phyloP scores from a whole-genome alignment of 345 rosid genomes.

The Pugionium cornutum region DNA sequence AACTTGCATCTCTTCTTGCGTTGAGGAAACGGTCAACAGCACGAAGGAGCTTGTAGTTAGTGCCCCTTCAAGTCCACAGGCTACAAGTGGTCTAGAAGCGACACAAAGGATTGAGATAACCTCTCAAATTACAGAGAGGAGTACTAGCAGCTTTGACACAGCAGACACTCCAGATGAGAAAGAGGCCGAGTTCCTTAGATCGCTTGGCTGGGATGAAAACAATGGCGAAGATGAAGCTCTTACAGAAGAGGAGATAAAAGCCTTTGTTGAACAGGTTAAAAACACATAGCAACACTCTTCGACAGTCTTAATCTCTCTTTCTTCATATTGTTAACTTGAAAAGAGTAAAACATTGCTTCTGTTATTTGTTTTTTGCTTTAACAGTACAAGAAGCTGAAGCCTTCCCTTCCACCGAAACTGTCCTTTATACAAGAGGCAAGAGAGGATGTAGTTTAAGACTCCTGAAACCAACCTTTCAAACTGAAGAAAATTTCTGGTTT shows the following conservation, averaged over 20 bases:
- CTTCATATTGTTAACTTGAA: too few relatives aligned
- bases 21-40: conserved; percentile 19
- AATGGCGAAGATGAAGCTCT: conserved; percentile 79
- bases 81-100: conserved; percentile 48
- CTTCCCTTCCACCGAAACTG: too few relatives aligned
- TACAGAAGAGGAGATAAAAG: conserved; percentile 80
- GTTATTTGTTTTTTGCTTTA: neutral
- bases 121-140: conserved; percentile 14
- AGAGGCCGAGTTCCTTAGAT: conserved; percentile 82
- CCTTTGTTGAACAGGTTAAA: conserved; percentile 67
- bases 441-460: conserved; percentile 40
- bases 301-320: too few relatives aligned
- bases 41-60: conserved; percentile 40
- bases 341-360: too few relatives aligned
- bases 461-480: conserved; percentile 36
- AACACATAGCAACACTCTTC: neutral
- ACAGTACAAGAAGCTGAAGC: conserved; percentile 54
- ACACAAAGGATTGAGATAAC: conserved; percentile 34
- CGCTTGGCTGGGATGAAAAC: conserved; percentile 95
- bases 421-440: conserved; percentile 41
- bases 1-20: too few relatives aligned
- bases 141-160: conserved; percentile 29
- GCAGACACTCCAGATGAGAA: conserved; percentile 55
- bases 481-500: conserved; percentile 40
- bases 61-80: conserved; percentile 48